Conservation (phyloP, 176 grass and related monocot genomes). For the Cenchrus purpureus region DNA sequence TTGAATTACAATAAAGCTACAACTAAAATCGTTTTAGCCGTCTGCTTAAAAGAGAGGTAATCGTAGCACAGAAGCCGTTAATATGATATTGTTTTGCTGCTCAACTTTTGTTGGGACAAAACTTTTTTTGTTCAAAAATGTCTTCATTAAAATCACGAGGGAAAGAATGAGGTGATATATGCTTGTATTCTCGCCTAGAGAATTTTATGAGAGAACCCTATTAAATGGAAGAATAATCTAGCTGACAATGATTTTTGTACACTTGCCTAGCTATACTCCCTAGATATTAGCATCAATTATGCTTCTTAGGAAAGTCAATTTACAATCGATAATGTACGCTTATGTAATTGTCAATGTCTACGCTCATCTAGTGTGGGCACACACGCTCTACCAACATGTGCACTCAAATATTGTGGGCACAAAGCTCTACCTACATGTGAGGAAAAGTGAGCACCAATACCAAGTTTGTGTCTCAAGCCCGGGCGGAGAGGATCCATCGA, state of each 20-base stretch:
- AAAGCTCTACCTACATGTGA: background rate
- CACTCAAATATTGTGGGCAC: background rate
- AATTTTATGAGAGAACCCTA: constrained; percentile 28
- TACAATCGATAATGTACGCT: background rate
- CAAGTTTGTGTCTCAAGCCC: background rate
- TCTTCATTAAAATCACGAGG: background rate
- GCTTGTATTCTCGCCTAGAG: background rate
- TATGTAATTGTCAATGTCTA: background rate
- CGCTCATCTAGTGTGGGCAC: background rate
- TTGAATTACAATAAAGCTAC: background rate
- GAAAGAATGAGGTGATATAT: background rate
- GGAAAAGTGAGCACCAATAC: background rate
- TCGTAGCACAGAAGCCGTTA: background rate
- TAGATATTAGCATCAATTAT: background rate
- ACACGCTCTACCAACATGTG: background rate
- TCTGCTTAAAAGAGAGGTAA: background rate
- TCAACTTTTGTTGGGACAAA: background rate
- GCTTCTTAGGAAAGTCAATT: background rate
- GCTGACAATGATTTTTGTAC: background rate
- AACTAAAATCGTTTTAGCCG: background rate
- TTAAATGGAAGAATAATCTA: background rate
- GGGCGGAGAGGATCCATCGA: background rate
- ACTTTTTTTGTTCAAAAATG: background rate
- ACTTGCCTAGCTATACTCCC: background rate
- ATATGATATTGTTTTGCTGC: background rate